Conservation (phyloP, 2,329 filamentous ascomycete species). For the Penicillium sp. region DNA sequence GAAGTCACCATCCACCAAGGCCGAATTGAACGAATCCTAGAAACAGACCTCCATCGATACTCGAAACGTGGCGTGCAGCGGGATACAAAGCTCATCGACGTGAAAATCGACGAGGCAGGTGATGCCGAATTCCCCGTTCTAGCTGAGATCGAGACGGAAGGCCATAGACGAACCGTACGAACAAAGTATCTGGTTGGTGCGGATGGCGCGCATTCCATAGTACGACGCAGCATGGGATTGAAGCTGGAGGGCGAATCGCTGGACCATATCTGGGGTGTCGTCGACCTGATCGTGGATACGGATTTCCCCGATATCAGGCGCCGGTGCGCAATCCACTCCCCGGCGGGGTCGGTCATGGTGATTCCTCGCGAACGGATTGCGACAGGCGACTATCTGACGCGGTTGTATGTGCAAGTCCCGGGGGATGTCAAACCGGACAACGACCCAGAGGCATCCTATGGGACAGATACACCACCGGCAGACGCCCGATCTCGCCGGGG, state of each 20-base stretch:
- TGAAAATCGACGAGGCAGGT: slow-evolving; percentile 57
- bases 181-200: slow-evolving; percentile 74
- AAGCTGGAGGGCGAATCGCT: slow-evolving; percentile 69
- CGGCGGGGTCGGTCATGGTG: slow-evolving; percentile 76
- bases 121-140: slow-evolving; percentile 48
- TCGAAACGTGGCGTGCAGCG: slow-evolving; percentile 62
- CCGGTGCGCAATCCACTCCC: slow-evolving; percentile 77
- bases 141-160: slow-evolving; percentile 36
- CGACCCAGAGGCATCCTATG: slow-evolving; percentile 18
- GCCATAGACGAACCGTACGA: slow-evolving; percentile 49
- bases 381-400: slow-evolving; percentile 68
- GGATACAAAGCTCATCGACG: slow-evolving; percentile 67
- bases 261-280: slow-evolving; percentile 75
- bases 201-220: slow-evolving; percentile 70
- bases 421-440: slow-evolving; percentile 35
- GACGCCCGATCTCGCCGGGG: slow-evolving; percentile 65
- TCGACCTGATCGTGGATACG: slow-evolving; percentile 73
- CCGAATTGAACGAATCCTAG: slow-evolving; percentile 71
- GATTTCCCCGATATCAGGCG: slow-evolving; percentile 80
- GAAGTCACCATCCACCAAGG: slow-evolving; percentile 74
- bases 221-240: slow-evolving; percentile 59
- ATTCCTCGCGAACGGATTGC: slow-evolving; percentile 70
- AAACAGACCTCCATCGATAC: slow-evolving; percentile 67
- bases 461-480: slow-evolving; percentile 61
- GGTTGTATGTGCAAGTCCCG: slow-evolving; percentile 62